Percentiles rank a stretch among this genome's conserved stretches.
phyloP scores from a whole-genome alignment of 148 eudicot genomes.

The Cornus kousa region DNA sequence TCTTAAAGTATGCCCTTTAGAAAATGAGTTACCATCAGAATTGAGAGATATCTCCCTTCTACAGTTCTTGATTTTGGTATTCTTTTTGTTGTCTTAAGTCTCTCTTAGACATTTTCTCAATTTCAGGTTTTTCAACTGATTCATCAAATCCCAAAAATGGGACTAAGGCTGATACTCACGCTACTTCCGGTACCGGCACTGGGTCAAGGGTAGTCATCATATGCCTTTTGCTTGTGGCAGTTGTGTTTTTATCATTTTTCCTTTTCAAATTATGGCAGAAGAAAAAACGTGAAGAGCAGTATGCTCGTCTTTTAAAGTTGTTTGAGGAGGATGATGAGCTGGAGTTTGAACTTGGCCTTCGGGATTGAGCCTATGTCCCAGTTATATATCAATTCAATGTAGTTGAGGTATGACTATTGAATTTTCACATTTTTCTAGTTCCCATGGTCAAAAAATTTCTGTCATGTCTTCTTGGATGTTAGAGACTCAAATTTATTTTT shows the following conservation, averaged over 20 bases:
- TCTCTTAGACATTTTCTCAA: neutral
- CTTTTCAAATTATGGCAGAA: constrained; percentile 85
- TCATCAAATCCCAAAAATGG: constrained; percentile 37
- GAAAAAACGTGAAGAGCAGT: constrained; percentile 87
- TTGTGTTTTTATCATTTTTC: constrained; percentile 45
- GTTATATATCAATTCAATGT: neutral
- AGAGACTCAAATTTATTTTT: no score
- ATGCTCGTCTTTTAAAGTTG: constrained; percentile 82
- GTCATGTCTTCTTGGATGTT: no score
- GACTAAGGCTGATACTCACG: constrained; percentile 19
- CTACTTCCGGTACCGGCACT: constrained; percentile 34
- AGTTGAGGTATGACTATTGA: constrained; percentile 26
- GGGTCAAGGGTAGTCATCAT: constrained; percentile 54
- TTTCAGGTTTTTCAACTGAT: constrained; percentile 58
- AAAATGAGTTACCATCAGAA: no score
- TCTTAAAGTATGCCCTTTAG: no score
- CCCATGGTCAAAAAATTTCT: no score
- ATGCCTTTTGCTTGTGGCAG: constrained; percentile 46
- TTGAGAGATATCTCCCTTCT: no score
- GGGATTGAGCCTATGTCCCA: constrained; percentile 47
- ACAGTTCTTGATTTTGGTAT: neutral
- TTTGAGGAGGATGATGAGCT: constrained; percentile 95
- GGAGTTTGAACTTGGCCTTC: constrained; percentile 88
- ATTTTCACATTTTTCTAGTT: neutral
- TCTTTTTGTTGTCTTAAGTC: neutral